phyloP scores from a whole-genome alignment of 306 rosid genomes.

The Cyamopsis tetragonoloba region DNA sequence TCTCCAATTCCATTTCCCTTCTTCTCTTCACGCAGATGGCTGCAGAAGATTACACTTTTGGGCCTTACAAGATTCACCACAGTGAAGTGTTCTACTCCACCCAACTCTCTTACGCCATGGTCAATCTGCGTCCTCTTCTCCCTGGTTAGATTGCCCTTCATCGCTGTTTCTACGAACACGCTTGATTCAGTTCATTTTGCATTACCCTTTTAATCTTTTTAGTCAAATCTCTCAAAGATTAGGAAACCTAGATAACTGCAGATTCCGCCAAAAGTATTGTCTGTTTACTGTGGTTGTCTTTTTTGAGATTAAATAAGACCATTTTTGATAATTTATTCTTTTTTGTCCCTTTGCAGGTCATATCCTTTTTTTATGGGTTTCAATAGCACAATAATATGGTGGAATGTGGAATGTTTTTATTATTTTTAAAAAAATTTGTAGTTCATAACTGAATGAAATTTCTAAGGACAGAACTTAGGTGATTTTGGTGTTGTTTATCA shows the following conservation, averaged over 20 bases:
- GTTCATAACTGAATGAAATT: slow-evolving; percentile 8
- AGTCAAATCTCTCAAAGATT: neutral
- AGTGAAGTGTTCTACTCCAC: slow-evolving; percentile 73
- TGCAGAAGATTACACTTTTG: slow-evolving; percentile 37
- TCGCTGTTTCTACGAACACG: neutral
- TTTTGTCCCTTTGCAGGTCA: slow-evolving; percentile 67
- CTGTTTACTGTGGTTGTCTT: slow-evolving; percentile 9
- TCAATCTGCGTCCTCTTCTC: slow-evolving; percentile 83
- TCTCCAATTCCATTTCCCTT: neutral
- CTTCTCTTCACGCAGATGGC: slow-evolving; percentile 34
- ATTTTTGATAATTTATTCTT: slow-evolving; percentile 22
- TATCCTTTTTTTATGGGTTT: slow-evolving; percentile 74
- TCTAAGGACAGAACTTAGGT: too few relatives aligned
- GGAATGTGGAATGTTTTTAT: slow-evolving; percentile 11
- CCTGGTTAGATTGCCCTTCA: slow-evolving; percentile 52
- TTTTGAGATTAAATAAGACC: neutral
- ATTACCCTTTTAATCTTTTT: neutral
- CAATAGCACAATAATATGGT: slow-evolving; percentile 8
- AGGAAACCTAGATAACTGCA: neutral
- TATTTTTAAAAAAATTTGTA: neutral
- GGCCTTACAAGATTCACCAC: slow-evolving; percentile 55
- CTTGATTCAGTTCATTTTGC: neutral
- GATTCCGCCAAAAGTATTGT: neutral
- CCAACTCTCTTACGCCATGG: slow-evolving; percentile 73
- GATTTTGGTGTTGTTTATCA: too few relatives aligned